Evolutionary conservation across 225 moss, liverwort and hornwort genomes (phyloP), one percentile per base, ranked within the genome.

Genomic region (Sphagnum contortum): DNA sequence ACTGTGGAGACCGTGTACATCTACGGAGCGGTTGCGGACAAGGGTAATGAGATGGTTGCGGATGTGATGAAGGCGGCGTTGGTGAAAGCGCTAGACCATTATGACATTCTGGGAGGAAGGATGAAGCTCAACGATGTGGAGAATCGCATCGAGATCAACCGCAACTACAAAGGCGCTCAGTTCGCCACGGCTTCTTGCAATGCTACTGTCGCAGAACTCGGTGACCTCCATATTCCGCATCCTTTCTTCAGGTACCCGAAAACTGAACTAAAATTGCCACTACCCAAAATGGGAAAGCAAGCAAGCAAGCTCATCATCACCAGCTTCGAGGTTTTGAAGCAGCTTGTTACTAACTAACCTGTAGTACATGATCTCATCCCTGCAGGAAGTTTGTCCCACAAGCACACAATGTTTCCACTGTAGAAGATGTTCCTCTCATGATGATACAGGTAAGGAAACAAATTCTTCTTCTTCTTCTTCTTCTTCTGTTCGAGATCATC

Each of bases 141-240:
- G 45, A 69, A 68, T 75, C 66, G 98, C 48, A 79, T 98, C 69
- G 90, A 93, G 64, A 86, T 98, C 44, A 77, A 89, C 52, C 84
- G 85, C 66, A 98, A 88, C 74, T 67, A 64, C 9, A 84, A 79
- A 0, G 98, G 98, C 54, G 89, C 76, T 11, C 84, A 98, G 57
- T 76, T 98, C 50, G 5, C 68, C 5, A 75, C 78, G 5, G 90
- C 85, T 48, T 71, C 73, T 1, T 91, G 89, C 50, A 86, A 74
- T 14, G 78, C 81, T 6, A 75, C 79, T 47, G 64, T 98, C 69
- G 61, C 72, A 8, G 87, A 93, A 66, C 80, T 98, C 55, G 98
- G 98, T 0, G 93, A 98, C 45, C 85, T 98, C 6, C 62, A 86
- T 0, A 59, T 71, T 5, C 93, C 87, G n/a, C 91, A 93, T 52